phyloP scores from a whole-genome alignment of 129 eudicot genomes.

The Calendula officinalis region DNA sequence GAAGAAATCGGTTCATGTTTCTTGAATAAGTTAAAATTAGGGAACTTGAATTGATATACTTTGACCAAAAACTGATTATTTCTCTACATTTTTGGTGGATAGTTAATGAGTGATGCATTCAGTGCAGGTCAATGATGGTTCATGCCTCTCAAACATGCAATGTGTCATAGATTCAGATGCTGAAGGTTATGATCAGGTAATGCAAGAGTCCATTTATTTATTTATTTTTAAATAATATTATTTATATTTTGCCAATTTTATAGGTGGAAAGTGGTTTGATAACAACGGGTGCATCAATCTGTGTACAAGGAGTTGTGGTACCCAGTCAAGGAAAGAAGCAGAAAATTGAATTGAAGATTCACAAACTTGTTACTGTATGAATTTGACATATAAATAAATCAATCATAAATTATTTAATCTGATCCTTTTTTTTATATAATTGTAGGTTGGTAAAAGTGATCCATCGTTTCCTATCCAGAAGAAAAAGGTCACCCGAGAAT shows the following conservation, averaged over 20 bases:
- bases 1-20: not conserved
- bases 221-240: not conserved
- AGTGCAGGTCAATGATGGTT: constrained; percentile 86
- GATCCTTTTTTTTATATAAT: constrained; percentile 12
- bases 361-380: constrained; percentile 67
- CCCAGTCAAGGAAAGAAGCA: constrained; percentile 89
- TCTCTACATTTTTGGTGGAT: constrained; percentile 12
- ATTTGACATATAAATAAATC: not conserved
- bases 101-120: constrained; percentile 24
- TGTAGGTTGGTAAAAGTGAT: constrained; percentile 78
- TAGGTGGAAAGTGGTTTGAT: constrained; percentile 78
- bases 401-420: not conserved
- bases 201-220: not conserved
- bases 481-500: constrained; percentile 83
- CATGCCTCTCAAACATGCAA: constrained; percentile 94
- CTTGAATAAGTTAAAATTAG: not conserved
- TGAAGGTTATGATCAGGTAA: constrained; percentile 97
- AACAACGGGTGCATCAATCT: constrained; percentile 82
- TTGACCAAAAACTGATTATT: constrained; percentile 5
- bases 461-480: constrained; percentile 92
- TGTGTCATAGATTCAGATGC: constrained; percentile 80
- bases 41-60: constrained; percentile 10
- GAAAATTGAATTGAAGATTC: constrained; percentile 74
- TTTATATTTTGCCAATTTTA: constrained; percentile 20
- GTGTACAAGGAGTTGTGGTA: constrained; percentile 71